Conservation (phyloP, 345 rosid species). For the sweet orange (Citrus sinensis) region DVS_A1.0 CM039166.1:15778001-15778500, state of each 20-base stretch:
- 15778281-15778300: too few relatives aligned
- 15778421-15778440: slow-evolving; percentile 14
- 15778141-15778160: not conserved
- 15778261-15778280: slow-evolving; percentile 7
- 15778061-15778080: not conserved
- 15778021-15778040: not conserved
- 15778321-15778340: not conserved
- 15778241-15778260: not conserved
- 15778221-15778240: not conserved
- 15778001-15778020: too few relatives aligned
- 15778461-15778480: not conserved
- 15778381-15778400: not conserved
- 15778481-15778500: slow-evolving; percentile 13
- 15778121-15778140: not conserved
- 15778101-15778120: not conserved
- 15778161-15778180: not conserved
- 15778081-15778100: not conserved
- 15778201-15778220: not conserved
- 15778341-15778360: not conserved
- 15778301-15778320: not conserved
- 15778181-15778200: slow-evolving; percentile 7
- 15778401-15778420: slow-evolving; percentile 12
- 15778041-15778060: too few relatives aligned
- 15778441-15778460: not conserved
- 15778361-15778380: not conserved